Percentiles rank a stretch among this genome's conserved stretches.
These are phyloP conservation scores for Fusarium camptoceras DNA, from an alignment of 2,329 filamentous ascomycete genomes.

Conservation along the genomic window DNA sequence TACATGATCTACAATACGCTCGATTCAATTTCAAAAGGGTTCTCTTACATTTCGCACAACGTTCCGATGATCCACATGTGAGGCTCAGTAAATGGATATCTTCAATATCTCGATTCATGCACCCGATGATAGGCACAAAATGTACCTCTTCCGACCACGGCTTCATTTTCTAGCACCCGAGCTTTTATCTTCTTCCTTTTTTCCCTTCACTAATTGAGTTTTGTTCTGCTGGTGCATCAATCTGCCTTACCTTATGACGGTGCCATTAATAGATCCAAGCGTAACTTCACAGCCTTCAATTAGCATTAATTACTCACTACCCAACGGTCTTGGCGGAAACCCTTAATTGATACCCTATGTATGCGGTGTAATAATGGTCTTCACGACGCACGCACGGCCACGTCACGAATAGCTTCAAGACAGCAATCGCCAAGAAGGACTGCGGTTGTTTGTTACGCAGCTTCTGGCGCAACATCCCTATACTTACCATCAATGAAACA, in stretches of 20 bases:
- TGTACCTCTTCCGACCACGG: neutral
- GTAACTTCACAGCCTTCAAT: neutral
- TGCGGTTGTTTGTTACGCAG: constrained; percentile 13
- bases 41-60: neutral
- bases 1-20: neutral
- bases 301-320: neutral
- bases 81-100: neutral
- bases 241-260: neutral
- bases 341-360: neutral
- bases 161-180: neutral
- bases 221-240: neutral
- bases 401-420: constrained; percentile 2
- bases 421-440: constrained; percentile 1
- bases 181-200: neutral
- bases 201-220: neutral
- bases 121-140: neutral
- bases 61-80: neutral
- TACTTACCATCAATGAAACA: neutral
- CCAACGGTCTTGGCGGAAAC: neutral
- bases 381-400: neutral
- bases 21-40: neutral
- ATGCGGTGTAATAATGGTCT: neutral
- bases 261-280: constrained; percentile 1
- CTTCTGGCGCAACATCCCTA: neutral
- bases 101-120: neutral